A percentile compares a stretch with the other conserved stretches of the same genome.
phyloP scores from a whole-genome alignment of 176 grass and related monocot genomes.

The Ensete ventricosum region DNA sequence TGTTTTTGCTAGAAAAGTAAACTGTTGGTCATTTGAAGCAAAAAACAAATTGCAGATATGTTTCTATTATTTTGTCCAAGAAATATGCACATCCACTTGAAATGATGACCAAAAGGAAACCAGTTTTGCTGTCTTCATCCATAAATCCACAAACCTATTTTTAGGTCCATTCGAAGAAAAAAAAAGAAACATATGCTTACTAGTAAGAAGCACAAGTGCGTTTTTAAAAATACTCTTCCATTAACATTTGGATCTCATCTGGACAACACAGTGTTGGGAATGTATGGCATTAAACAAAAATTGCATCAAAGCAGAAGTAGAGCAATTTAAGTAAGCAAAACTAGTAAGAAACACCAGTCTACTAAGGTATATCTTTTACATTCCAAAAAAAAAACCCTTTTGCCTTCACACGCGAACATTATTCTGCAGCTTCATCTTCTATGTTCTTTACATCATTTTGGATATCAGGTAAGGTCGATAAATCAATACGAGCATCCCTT shows the following conservation, averaged over 20 bases:
- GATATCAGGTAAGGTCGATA: constrained; percentile 6
- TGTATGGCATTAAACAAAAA: constrained; percentile 2
- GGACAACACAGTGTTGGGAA: neutral
- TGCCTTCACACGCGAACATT: neutral
- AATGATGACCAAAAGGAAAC: neutral
- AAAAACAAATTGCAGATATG: neutral
- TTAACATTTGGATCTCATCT: constrained; percentile 2
- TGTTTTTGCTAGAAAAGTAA: neutral
- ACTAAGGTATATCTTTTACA: constrained; percentile 1
- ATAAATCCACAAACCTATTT: neutral
- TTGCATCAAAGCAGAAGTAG: neutral
- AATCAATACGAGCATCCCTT: constrained; percentile 6
- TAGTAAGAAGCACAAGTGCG: neutral
- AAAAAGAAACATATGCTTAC: neutral
- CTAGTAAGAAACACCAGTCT: neutral
- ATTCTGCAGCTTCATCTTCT: constrained; percentile 19
- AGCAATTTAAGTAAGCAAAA: neutral
- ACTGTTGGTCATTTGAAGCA: neutral
- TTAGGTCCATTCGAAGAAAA: neutral
- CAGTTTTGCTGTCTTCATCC: neutral
- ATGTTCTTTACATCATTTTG: neutral
- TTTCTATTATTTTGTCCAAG: neutral
- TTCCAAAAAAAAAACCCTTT: neutral
- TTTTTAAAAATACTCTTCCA: constrained; percentile 2
- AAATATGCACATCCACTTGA: neutral